phyloP scores from a whole-genome alignment of 2,329 filamentous ascomycete species.

The Ilyonectria destructans region DNA sequence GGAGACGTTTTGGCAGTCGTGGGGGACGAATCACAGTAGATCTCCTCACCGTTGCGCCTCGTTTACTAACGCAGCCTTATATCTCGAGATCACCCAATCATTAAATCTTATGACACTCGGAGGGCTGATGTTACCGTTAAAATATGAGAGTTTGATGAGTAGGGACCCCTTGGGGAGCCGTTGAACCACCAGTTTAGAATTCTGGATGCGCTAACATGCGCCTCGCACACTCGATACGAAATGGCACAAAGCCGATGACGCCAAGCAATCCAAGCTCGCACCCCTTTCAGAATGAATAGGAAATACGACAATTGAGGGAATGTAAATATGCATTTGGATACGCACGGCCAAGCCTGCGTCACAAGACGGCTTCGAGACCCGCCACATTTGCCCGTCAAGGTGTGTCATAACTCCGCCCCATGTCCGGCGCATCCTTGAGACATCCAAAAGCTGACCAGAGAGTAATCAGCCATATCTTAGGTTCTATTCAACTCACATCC shows the following conservation, averaged over 20 bases:
- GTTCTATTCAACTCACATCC: not conserved
- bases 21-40: too few relatives aligned
- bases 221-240: not conserved
- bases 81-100: too few relatives aligned
- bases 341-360: not conserved
- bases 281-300: not conserved
- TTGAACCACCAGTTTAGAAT: not conserved
- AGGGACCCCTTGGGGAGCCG: not conserved
- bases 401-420: not conserved
- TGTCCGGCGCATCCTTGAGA: not conserved
- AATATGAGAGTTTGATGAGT: not conserved
- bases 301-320: not conserved
- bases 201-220: not conserved
- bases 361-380: slow-evolving; percentile 2
- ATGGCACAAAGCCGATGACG: not conserved
- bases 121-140: too few relatives aligned
- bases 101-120: too few relatives aligned
- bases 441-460: not conserved
- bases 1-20: too few relatives aligned
- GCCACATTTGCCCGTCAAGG: not conserved
- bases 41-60: too few relatives aligned
- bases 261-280: not conserved
- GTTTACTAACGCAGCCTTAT: too few relatives aligned
- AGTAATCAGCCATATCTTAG: not conserved
- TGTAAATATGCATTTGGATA: not conserved